Base-by-base conservation (phyloP, 2,329 filamentous ascomycete genomes). In the Cytospora schulzeri region DNA sequence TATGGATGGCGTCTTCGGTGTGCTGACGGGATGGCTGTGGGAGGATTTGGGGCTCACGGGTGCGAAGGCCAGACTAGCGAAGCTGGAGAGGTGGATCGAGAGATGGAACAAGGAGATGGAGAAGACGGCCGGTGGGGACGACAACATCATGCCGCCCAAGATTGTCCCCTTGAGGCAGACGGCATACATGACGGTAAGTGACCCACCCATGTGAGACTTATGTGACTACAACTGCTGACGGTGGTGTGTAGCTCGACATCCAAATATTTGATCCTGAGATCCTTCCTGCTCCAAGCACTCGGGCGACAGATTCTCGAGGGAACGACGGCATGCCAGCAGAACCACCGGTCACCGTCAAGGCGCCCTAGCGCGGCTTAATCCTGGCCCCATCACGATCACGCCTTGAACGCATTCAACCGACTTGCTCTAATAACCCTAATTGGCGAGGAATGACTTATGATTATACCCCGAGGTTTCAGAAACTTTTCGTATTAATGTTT, bases 1-100 rank as follows among this genome's bases (percentile, higher is more conserved):
- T 72, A 69, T 97, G 0, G 95, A 99, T 76, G 86, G 87, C 15
- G 75, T 92, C 14, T 74, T 98, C 70, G 93, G 94, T 2, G 81
- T 96, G 5, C 77, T 93, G 38, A 98, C 95, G 0, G 91, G 94
- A 26, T 99, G 93, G 91, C 72, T 98, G 38, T 98, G 93, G 92
- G 95, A 99, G 65, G 94, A 98, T 73, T 71, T 94, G 26, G 93
- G 94, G 1, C 78, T 92, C 41, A 91, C 91, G 4, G 87, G 84
- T 11, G 85, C 90, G 65, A 98, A 98, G 79, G 80, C 82, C 26
- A 84, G 88, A 62, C 76, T 97, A 54, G 84, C 82, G 62, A 82
- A 79, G 12, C 78, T 97, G 22, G 95, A 99, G 77, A 76, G 76
- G 45, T 97, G 91, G 88, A 85, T 99, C 61, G 91, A 96, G 68